Percentiles rank a stretch among this genome's conserved stretches.
Evolutionary conservation across 1,139 yeast species (phyloP).

Genomic region (Magnusiomyces fungicola): DNA sequence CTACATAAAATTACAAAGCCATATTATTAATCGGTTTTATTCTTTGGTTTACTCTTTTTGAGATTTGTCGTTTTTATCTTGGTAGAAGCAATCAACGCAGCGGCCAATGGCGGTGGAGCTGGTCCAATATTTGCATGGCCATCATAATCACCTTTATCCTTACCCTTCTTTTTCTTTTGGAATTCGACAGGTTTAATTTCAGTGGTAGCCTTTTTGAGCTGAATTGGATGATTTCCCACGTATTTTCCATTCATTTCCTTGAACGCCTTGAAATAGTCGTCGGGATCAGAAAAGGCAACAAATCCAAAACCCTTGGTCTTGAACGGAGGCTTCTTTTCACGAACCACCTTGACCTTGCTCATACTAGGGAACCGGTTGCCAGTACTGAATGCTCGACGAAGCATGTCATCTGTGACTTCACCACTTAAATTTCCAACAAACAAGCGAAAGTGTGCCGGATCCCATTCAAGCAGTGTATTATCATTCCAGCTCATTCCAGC

Average conservation of each 20-base stretch:
- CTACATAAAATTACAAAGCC: no score
- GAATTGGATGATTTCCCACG: conserved; percentile 68
- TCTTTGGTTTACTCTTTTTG: neutral
- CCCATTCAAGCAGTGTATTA: conserved; percentile 46
- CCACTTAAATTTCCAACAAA: conserved; percentile 70
- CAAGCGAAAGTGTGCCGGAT: conserved; percentile 59
- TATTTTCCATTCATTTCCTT: conserved; percentile 72
- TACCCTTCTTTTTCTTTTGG: neutral
- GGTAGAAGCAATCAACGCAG: conserved; percentile 2
- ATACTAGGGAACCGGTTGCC: conserved; percentile 38
- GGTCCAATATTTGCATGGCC: neutral
- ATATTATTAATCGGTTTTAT: no score
- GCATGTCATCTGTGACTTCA: conserved; percentile 54
- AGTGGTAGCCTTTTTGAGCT: conserved; percentile 58
- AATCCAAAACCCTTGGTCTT: conserved; percentile 63
- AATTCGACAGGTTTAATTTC: conserved; percentile 29
- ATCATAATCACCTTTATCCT: neutral
- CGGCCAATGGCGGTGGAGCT: neutral
- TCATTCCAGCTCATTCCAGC: conserved; percentile 8
- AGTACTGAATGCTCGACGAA: conserved; percentile 43
- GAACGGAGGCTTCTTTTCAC: conserved; percentile 26
- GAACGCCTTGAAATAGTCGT: conserved; percentile 60
- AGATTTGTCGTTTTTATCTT: conserved; percentile 1
- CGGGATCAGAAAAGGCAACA: conserved; percentile 54
- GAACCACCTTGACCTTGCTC: conserved; percentile 44